Evolutionary conservation across 345 rosid genomes (phyloP).

Genomic region (Durio zibethinus): DNA sequence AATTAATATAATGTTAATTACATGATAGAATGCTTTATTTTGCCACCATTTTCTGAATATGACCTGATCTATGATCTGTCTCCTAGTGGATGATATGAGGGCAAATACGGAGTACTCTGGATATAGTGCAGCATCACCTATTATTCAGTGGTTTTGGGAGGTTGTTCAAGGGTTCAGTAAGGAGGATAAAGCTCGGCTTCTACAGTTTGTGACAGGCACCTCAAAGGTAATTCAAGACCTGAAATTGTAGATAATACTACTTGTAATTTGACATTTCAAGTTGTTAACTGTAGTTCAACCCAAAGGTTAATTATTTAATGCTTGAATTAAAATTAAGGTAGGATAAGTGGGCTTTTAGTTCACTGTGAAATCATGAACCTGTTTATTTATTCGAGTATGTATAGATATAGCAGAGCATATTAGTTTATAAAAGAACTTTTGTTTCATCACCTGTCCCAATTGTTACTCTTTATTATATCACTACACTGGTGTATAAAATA

Average conservation of each 20-base stretch:
- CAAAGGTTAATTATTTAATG: not conserved
- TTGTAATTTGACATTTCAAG: not conserved
- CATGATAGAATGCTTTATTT: not conserved
- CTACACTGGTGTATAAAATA: not conserved
- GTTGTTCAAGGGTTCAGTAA: constrained; percentile 92
- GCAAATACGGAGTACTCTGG: constrained; percentile 90
- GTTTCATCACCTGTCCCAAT: not conserved
- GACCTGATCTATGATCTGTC: not conserved
- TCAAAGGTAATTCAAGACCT: constrained; percentile 57
- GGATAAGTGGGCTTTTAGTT: not conserved
- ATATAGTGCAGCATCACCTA: constrained; percentile 84
- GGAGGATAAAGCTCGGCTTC: constrained; percentile 93
- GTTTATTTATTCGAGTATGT: not conserved
- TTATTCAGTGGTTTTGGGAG: constrained; percentile 99
- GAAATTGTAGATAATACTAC: not conserved
- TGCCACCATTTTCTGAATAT: not conserved
- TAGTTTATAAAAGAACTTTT: not conserved
- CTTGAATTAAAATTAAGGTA: not conserved
- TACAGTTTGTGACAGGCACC: constrained; percentile 97
- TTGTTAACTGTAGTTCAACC: not conserved
- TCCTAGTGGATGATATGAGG: constrained; percentile 91
- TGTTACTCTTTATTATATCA: not conserved
- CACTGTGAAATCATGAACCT: not conserved
- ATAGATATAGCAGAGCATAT: not conserved
- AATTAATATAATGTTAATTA: constrained; percentile 4